Conservation (phyloP, 768 basidiomycete genomes). For the Leccinum olivaceopallidum region DNA sequence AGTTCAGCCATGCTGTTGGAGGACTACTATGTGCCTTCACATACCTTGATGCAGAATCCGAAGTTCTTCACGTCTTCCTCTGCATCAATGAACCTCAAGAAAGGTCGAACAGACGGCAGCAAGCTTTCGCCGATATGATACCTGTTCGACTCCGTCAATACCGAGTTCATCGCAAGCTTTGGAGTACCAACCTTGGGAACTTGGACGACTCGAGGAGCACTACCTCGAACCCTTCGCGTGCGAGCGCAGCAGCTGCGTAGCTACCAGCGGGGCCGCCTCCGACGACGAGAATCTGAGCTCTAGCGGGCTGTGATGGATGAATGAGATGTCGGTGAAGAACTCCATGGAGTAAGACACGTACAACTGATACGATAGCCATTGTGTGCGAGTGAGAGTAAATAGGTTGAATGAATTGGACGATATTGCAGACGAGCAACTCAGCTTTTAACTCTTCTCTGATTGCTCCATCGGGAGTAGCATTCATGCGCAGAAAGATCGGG, state of each 20-base stretch:
- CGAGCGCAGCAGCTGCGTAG: slow-evolving; percentile 9
- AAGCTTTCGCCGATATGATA: slow-evolving; percentile 22
- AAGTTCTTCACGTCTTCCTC: slow-evolving; percentile 8
- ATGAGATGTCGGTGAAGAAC: not conserved
- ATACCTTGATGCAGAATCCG: slow-evolving; percentile 13
- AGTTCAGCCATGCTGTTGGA: not conserved
- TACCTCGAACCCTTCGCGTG: slow-evolving; percentile 12
- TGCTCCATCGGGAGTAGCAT: not conserved
- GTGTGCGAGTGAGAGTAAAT: not conserved
- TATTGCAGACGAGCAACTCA: not conserved
- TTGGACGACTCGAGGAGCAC: slow-evolving; percentile 11
- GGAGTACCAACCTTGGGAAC: slow-evolving; percentile 11
- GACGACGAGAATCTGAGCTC: slow-evolving; percentile 11
- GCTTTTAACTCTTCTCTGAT: not conserved
- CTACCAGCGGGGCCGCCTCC: slow-evolving; percentile 18
- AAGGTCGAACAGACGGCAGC: slow-evolving; percentile 6
- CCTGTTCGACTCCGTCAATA: not conserved
- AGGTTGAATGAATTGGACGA: not conserved
- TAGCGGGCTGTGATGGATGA: not conserved
- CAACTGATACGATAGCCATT: not conserved
- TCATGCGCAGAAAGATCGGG: not conserved
- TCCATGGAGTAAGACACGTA: not conserved
- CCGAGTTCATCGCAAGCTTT: no score
- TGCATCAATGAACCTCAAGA: slow-evolving; percentile 10
- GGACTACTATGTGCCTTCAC: not conserved